A percentile compares a stretch with the other conserved stretches of the same genome.
Evolutionary conservation across 257 asterid genomes (phyloP).

Genomic region (Asclepias syriaca): DNA sequence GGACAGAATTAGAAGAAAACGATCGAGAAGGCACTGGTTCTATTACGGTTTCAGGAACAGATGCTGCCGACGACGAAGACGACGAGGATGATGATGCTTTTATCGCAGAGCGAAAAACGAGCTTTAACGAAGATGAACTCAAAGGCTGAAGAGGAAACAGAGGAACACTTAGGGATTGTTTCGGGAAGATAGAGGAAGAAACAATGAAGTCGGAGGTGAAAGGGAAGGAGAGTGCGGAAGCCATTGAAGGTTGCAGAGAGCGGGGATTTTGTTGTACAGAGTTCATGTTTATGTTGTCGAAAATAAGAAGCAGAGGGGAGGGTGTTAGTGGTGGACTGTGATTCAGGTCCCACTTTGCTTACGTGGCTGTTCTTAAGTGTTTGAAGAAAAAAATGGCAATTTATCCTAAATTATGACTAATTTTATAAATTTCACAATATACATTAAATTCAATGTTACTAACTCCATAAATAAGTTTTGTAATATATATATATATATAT

Average conservation of each 20-base stretch:
- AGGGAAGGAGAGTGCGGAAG: constrained; percentile 41
- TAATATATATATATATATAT: no score
- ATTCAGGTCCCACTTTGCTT: background rate
- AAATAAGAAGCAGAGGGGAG: background rate
- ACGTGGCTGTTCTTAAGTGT: background rate
- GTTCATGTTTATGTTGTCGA: background rate
- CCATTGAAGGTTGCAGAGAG: constrained; percentile 35
- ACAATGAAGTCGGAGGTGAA: constrained; percentile 35
- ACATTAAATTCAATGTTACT: no score
- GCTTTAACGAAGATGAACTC: background rate
- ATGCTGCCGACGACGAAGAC: constrained; percentile 17
- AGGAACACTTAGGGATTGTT: constrained; percentile 22
- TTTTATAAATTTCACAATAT: no score
- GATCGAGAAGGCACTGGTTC: constrained; percentile 26
- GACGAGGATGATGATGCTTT: constrained; percentile 7
- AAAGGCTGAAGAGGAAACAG: constrained; percentile 5
- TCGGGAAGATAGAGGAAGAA: constrained; percentile 8
- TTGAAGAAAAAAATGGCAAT: no score
- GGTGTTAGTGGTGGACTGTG: constrained; percentile 1
- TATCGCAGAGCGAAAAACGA: background rate
- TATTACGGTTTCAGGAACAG: constrained; percentile 31
- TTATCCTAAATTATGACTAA: no score
- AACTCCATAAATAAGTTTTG: no score
- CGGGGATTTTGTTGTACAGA: no score
- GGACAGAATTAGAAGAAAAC: constrained; percentile 21